phyloP scores from a whole-genome alignment of 116 monocot species.

The Papilionanthe hybrid region DNA sequence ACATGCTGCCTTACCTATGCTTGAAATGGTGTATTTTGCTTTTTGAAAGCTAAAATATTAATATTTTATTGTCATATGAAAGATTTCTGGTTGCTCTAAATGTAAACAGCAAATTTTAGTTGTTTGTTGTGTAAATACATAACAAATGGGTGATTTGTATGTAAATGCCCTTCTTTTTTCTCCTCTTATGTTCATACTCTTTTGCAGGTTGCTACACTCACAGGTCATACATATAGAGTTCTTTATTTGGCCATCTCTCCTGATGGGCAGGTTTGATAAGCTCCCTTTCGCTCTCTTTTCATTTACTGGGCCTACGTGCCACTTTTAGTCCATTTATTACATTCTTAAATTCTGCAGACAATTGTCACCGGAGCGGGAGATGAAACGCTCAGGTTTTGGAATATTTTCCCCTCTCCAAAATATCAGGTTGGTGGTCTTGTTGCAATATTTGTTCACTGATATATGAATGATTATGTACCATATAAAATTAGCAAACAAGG shows the following conservation, averaged over 20 bases:
- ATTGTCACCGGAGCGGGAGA: constrained; percentile 98
- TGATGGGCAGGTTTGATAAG: constrained; percentile 49
- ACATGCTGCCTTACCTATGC: too few species aligned
- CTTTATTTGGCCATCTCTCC: constrained; percentile 85
- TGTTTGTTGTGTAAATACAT: too few species aligned
- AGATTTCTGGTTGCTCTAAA: too few species aligned
- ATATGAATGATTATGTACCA: constrained; percentile 12
- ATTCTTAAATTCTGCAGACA: constrained; percentile 43
- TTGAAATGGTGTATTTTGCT: too few species aligned
- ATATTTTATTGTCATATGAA: too few species aligned
- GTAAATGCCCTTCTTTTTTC: background rate
- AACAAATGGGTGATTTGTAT: too few species aligned
- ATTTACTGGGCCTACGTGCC: background rate
- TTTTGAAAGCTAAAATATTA: too few species aligned
- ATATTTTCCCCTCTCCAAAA: constrained; percentile 81
- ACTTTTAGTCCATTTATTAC: background rate
- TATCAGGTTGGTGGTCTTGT: constrained; percentile 36
- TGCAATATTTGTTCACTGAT: background rate
- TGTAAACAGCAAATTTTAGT: too few species aligned
- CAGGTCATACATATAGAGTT: constrained; percentile 80
- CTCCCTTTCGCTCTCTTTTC: background rate
- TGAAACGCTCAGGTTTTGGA: constrained; percentile 91
- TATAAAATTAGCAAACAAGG: background rate
- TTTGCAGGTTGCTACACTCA: constrained; percentile 81
- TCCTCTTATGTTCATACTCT: background rate